Base-by-base conservation (phyloP, 805 yeast genomes). In the Blastobotrys robertii region DNA sequence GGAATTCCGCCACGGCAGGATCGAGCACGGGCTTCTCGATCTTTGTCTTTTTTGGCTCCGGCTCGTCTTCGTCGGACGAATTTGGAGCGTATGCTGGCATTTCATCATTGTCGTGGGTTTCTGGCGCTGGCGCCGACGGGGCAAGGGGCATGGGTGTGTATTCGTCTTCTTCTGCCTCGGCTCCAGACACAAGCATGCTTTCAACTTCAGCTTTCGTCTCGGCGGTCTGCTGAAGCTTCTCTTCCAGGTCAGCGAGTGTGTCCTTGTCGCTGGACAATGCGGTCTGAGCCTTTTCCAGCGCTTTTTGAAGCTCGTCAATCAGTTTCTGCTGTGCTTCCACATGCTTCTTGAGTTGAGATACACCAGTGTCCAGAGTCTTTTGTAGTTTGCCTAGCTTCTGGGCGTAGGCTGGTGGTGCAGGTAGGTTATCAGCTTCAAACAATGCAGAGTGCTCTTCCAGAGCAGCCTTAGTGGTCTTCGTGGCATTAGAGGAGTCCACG, bases 1-100 rank as follows among this genome's bases (percentile, higher is more conserved):
- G 73, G 78, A 57, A 55, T 74, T 39, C 85, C 56, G 6, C 79
- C 75, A 55, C 62, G 68, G 77, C 70, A 8, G 51, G 62, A 35
- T 63, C 58, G 11, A 70, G 58, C 43, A 79, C 7, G 74, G 75
- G 32, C n/a, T 73, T 66, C 32, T 72, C 77, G 13, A 49, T 60
- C 49, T 48, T 55, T 22, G 46, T 44, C 43, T 52, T 57, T 35
- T 62, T 60, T 3, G 53, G 42, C 2, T 50, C 51, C 5, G 61
- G 56, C 8, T 44, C 53, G 6, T 45, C 52, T 8, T 55, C 64
- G 32, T 47, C 62, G 2, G 52, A 44, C 45, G 54, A 39, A 40
- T 51, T 22, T 28, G 58, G 50, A 35, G 52, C 35, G 44, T 50
- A 48, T n/a, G 44, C 48, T 2, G 57, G 55, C 10, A 46, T 54